Evolutionary conservation across 345 rosid genomes (phyloP).

Genomic region (Gossypium arboreum): DNA sequence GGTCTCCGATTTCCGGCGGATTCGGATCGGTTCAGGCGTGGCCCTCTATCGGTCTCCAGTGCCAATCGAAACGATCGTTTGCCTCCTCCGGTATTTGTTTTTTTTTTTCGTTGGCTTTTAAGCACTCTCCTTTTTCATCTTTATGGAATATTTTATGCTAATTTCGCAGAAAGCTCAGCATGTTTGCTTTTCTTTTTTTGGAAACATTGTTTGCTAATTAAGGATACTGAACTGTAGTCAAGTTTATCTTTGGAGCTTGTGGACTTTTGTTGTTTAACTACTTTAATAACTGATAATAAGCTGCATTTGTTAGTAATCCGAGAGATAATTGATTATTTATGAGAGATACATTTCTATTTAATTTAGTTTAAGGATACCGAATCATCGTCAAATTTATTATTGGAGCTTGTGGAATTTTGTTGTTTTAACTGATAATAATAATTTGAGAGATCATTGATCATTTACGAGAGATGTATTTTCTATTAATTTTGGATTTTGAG

Average conservation of each 20-base stretch:
- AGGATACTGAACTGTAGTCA: background rate
- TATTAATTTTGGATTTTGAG: background rate
- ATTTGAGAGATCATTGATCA: background rate
- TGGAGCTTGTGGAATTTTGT: background rate
- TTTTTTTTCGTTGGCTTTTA: background rate
- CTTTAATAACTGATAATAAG: background rate
- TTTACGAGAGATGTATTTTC: background rate
- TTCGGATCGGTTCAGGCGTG: constrained; percentile 28
- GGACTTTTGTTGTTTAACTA: background rate
- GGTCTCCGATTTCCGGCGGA: constrained; percentile 38
- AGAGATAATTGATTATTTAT: background rate
- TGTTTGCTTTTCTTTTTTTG: background rate
- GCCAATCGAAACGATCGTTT: constrained; percentile 38
- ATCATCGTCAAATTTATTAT: background rate
- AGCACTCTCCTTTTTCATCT: background rate
- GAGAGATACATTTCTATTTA: no score
- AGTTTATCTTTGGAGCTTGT: background rate
- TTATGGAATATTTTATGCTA: background rate
- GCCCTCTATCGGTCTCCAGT: constrained; percentile 37
- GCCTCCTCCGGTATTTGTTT: constrained; percentile 48
- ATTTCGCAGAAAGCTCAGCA: background rate
- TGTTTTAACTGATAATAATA: background rate
- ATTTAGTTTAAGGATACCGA: background rate
- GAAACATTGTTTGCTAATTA: background rate
- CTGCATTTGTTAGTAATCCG: background rate